These are phyloP conservation scores for Sphagnum contortum DNA, from an alignment of 225 moss, liverwort and hornwort genomes.

Conservation along the genomic window DNA sequence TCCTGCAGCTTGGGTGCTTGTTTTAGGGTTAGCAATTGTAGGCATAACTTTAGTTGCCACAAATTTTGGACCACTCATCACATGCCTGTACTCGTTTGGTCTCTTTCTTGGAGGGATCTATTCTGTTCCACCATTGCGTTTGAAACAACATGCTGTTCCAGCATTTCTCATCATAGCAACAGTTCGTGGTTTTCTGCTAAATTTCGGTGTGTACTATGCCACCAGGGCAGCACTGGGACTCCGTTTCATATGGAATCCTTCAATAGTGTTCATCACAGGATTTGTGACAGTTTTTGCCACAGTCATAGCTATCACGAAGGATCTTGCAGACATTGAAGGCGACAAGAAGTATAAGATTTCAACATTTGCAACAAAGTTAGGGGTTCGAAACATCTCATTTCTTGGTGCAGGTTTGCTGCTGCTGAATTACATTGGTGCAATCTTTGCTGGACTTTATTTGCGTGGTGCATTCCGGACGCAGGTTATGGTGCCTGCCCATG, in stretches of 20 bases:
- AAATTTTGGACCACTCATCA: slow-evolving; percentile 77
- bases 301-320: slow-evolving; percentile 90
- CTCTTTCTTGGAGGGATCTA: slow-evolving; percentile 74
- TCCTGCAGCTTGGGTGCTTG: slow-evolving; percentile 72
- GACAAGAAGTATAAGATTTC: slow-evolving; percentile 78
- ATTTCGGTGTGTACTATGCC: slow-evolving; percentile 91
- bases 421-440: slow-evolving; percentile 70
- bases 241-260: slow-evolving; percentile 64
- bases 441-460: slow-evolving; percentile 49
- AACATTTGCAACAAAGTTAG: slow-evolving; percentile 74
- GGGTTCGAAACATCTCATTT: slow-evolving; percentile 66
- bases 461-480: slow-evolving; percentile 56
- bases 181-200: slow-evolving; percentile 83
- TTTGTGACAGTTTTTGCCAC: slow-evolving; percentile 93
- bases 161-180: slow-evolving; percentile 92
- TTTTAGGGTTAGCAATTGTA: slow-evolving; percentile 41
- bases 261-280: slow-evolving; percentile 80
- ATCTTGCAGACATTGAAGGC: slow-evolving; percentile 80
- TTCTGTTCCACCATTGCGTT: slow-evolving; percentile 75
- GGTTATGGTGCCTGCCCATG: slow-evolving; percentile 65
- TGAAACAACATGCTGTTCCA: slow-evolving; percentile 80
- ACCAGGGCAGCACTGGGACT: slow-evolving; percentile 85
- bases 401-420: slow-evolving; percentile 62
- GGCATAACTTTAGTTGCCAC: slow-evolving; percentile 65
- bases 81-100: slow-evolving; percentile 51